Evolutionary conservation across 2,329 filamentous ascomycete species (phyloP), one percentile per base, ranked within the genome.

Genomic region (Ophiostoma sp.): DNA sequence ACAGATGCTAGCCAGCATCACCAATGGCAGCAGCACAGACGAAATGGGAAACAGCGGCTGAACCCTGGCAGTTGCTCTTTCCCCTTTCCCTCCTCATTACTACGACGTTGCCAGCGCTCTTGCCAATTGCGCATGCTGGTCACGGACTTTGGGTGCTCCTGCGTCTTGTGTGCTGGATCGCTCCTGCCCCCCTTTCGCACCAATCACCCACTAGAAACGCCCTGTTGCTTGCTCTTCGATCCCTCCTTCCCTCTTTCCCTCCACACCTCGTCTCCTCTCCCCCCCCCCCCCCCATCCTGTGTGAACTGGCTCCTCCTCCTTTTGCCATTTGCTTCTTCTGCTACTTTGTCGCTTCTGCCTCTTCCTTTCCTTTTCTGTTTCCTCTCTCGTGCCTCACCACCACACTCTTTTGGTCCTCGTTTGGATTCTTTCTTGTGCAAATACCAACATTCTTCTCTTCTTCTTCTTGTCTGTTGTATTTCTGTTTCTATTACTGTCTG

Each of bases 351-450:
- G 44, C 38, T 58, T 52, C 27, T 41, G 64, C 47, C 8, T 62
- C 41, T 45, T 44, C 38, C 63, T 44, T 44, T 27, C 27, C 27
- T 27, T 27, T 27, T 27, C 27, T 27, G 27, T 27, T 27, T 27
- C 27, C 27, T 27, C 66, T 41, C 58, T 63, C 65, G 63, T 47
- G 44, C 45, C 45, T 68, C 67, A 65, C 62, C 69, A 70, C 69
- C 55, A 66, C 66, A 66, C 49, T 70, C 66, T 68, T 67, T 55
- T 55, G 66, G 47, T 67, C 49, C 66, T 47, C 66, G 27, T 55
- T 68, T 65, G 47, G 42, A 64, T 65, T 67, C 38, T 55, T 41
- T 47, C 27, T 65, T 70, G 64, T 68, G 64, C 58, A 38, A 42
- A 63, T 41, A 40, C 55, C 58, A 41, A 36, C 41, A 64, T 45